These are phyloP conservation scores for Kwoniella shandongensis DNA, from an alignment of 768 basidiomycete species.

Conservation along the genomic window DNA sequence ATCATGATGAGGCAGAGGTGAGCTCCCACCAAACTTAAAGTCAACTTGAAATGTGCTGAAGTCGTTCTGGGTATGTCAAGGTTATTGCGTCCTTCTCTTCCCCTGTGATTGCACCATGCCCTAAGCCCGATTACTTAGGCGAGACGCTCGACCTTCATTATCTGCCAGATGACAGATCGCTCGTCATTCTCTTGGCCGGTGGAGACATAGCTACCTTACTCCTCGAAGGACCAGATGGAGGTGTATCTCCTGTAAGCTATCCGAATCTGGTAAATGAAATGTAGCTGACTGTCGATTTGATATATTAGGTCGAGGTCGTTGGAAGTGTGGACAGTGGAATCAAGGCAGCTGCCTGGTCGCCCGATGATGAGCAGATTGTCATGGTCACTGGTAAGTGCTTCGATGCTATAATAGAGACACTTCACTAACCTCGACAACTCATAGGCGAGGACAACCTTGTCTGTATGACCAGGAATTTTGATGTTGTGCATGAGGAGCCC, in stretches of 20 bases:
- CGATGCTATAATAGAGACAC: neutral
- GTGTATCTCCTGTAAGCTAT: slow-evolving; percentile 57
- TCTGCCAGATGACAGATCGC: slow-evolving; percentile 67
- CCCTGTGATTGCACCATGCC: slow-evolving; percentile 41
- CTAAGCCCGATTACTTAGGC: slow-evolving; percentile 23
- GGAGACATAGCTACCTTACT: slow-evolving; percentile 79
- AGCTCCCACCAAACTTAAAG: slow-evolving; percentile 33
- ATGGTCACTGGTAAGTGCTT: slow-evolving; percentile 68
- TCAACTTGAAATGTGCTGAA: no score
- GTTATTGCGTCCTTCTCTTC: slow-evolving; percentile 38
- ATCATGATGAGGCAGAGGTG: slow-evolving; percentile 17
- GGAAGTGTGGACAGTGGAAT: slow-evolving; percentile 86
- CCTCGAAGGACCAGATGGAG: slow-evolving; percentile 52
- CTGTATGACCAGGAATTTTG: slow-evolving; percentile 84
- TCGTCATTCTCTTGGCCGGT: slow-evolving; percentile 67
- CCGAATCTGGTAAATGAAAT: slow-evolving; percentile 5
- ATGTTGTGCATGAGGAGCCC: slow-evolving; percentile 76
- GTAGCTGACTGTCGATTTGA: neutral
- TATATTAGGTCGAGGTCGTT: slow-evolving; percentile 68
- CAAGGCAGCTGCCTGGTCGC: slow-evolving; percentile 79
- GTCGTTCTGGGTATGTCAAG: slow-evolving; percentile 16
- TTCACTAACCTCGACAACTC: neutral
- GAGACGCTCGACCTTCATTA: slow-evolving; percentile 67
- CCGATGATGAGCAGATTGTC: slow-evolving; percentile 83
- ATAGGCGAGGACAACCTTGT: slow-evolving; percentile 75